phyloP scores from a whole-genome alignment of 805 yeast genomes.

The Kazachstania taianensis region DNA sequence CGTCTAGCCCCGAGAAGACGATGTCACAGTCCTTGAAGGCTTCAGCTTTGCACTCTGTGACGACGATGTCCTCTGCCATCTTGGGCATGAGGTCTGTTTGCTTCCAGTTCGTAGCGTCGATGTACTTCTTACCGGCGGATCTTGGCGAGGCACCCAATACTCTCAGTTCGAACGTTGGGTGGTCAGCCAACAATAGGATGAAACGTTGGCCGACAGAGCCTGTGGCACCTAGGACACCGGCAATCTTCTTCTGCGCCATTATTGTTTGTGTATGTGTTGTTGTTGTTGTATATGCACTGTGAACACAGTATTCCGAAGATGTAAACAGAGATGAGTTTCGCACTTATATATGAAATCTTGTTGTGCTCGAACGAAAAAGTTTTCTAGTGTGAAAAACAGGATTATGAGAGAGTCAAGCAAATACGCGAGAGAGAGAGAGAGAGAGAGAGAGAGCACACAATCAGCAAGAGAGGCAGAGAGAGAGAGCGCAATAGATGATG shows the following conservation, averaged over 20 bases:
- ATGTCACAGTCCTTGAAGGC: slow-evolving; percentile 83
- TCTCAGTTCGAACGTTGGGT: slow-evolving; percentile 79
- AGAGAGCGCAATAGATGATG: too few relatives aligned
- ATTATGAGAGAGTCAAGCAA: too few relatives aligned
- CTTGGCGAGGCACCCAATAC: slow-evolving; percentile 89
- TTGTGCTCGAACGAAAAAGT: too few relatives aligned
- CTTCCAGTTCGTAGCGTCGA: slow-evolving; percentile 87
- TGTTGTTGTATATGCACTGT: too few relatives aligned
- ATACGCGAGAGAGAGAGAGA: too few relatives aligned
- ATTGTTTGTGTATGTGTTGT: too few relatives aligned
- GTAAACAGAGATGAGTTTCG: too few relatives aligned
- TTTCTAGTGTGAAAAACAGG: too few relatives aligned
- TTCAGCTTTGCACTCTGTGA: slow-evolving; percentile 67
- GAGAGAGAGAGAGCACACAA: too few relatives aligned
- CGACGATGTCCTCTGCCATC: slow-evolving; percentile 48
- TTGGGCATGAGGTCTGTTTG: slow-evolving; percentile 79
- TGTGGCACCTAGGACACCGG: slow-evolving; percentile 95
- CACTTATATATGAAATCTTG: too few relatives aligned
- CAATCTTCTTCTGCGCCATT: slow-evolving; percentile 32
- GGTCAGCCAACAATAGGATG: slow-evolving; percentile 70
- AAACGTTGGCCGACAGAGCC: slow-evolving; percentile 97
- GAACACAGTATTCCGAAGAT: too few relatives aligned
- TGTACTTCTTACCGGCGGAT: slow-evolving; percentile 84
- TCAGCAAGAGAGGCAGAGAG: too few relatives aligned
- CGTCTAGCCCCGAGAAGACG: slow-evolving; percentile 89